phyloP scores from a whole-genome alignment of 176 grass and related monocot species.

The Raddia guianensis region DNA sequence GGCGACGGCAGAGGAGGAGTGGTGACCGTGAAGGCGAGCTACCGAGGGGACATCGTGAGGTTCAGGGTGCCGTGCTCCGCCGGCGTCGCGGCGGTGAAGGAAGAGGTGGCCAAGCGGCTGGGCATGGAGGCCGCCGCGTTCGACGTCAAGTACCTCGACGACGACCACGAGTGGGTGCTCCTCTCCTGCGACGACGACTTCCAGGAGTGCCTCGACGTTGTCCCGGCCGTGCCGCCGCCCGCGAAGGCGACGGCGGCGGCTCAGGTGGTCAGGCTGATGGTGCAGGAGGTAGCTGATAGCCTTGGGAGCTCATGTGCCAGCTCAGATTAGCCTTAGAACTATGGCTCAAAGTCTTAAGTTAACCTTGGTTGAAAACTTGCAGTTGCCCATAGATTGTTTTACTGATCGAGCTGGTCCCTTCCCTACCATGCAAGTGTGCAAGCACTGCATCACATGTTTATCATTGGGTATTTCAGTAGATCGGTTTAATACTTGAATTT shows the following conservation, averaged over 20 bases:
- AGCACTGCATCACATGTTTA: not conserved
- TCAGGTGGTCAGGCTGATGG: constrained; percentile 65
- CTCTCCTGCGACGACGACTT: constrained; percentile 76
- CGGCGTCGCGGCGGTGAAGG: constrained; percentile 46
- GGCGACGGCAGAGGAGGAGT: not conserved
- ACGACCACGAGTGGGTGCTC: constrained; percentile 86
- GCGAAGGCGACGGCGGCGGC: not conserved
- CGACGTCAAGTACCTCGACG: constrained; percentile 87
- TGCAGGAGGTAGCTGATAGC: constrained; percentile 50
- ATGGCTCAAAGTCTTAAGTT: constrained; percentile 16
- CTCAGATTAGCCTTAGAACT: constrained; percentile 37
- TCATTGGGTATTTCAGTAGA: not conserved
- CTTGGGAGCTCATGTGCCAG: constrained; percentile 79
- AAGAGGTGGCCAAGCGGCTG: constrained; percentile 68
- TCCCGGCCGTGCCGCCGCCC: not conserved
- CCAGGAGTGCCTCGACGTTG: constrained; percentile 79
- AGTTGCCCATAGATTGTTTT: constrained; percentile 5
- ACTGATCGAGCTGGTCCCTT: constrained; percentile 18
- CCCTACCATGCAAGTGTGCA: not conserved
- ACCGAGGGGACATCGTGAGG: constrained; percentile 76
- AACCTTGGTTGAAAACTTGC: not conserved
- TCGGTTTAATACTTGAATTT: not conserved
- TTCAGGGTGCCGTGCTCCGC: constrained; percentile 56
- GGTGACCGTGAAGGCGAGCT: constrained; percentile 76
- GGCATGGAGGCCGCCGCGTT: constrained; percentile 58